phyloP scores from a whole-genome alignment of 2,329 filamentous ascomycete species.

The Sclerotinia subarctica region DNA sequence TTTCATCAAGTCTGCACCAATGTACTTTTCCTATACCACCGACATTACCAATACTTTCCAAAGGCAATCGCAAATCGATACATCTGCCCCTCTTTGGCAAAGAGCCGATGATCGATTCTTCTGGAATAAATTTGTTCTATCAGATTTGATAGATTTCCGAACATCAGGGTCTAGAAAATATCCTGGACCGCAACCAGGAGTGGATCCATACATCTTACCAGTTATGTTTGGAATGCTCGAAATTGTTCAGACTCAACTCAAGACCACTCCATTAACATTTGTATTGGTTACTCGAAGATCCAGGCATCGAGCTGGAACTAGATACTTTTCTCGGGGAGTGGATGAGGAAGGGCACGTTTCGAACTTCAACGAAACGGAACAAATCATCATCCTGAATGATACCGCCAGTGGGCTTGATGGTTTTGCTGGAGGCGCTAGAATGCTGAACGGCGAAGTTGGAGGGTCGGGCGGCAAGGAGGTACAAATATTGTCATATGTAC shows the following conservation, averaged over 20 bases:
- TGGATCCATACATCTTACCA: constrained; percentile 90
- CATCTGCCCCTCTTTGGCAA: constrained; percentile 76
- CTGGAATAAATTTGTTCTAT: constrained; percentile 93
- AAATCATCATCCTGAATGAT: constrained; percentile 87
- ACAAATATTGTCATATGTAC: constrained; percentile 90
- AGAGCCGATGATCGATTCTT: constrained; percentile 96
- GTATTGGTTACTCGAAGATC: constrained; percentile 86
- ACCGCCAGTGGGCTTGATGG: constrained; percentile 69
- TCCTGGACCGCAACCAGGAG: constrained; percentile 66
- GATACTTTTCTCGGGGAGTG: constrained; percentile 92
- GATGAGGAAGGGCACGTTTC: constrained; percentile 94
- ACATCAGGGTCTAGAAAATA: constrained; percentile 59
- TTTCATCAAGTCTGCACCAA: constrained; percentile 77
- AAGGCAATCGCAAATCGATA: constrained; percentile 76
- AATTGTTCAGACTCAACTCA: constrained; percentile 82
- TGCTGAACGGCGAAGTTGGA: constrained; percentile 68
- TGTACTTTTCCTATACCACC: constrained; percentile 98
- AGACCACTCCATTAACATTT: constrained; percentile 78
- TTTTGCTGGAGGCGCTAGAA: constrained; percentile 72
- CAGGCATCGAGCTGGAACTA: constrained; percentile 81
- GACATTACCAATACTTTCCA: constrained; percentile 98
- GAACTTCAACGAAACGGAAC: constrained; percentile 98
- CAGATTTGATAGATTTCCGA: constrained; percentile 87
- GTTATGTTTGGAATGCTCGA: constrained; percentile 96
- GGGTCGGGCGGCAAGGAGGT: constrained; percentile 64